A percentile compares a stretch with the other conserved stretches of the same genome.
Evolutionary conservation across 208 protist genomes (phyloP).

Genomic region (Trypanosoma scelopori): DNA sequence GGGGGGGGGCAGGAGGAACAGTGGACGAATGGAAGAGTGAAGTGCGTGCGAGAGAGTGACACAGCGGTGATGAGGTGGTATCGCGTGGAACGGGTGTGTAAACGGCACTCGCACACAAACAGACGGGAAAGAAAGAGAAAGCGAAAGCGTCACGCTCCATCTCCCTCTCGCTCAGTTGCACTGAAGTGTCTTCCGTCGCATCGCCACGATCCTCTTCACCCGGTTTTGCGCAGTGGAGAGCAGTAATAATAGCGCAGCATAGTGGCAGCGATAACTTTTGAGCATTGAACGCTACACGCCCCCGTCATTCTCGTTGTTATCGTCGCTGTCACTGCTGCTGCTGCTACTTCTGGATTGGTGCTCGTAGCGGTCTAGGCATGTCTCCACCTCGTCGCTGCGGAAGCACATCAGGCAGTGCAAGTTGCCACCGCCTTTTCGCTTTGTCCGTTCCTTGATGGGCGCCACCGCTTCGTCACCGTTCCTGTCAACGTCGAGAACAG

Average conservation of each 20-base stretch:
- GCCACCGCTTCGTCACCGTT: not conserved
- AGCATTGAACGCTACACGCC: not conserved
- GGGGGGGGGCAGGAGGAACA: too few relatives aligned
- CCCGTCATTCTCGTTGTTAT: constrained; percentile 1
- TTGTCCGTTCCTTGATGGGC: not conserved
- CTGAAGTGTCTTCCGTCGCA: not conserved
- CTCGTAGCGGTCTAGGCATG: constrained; percentile 58
- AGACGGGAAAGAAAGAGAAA: not conserved
- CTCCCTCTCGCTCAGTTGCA: not conserved
- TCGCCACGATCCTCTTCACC: not conserved
- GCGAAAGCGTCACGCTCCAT: not conserved
- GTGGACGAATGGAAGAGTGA: too few relatives aligned
- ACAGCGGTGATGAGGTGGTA: too few relatives aligned
- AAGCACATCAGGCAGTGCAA: constrained; percentile 89
- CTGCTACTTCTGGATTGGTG: constrained; percentile 16
- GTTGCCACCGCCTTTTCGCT: constrained; percentile 54
- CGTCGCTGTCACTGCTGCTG: constrained; percentile 5
- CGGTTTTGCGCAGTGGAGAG: not conserved
- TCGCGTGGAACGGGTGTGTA: too few relatives aligned
- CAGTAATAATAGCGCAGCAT: not conserved
- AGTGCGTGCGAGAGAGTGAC: too few relatives aligned
- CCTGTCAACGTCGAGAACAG: not conserved
- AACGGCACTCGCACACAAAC: not conserved
- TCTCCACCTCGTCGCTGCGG: constrained; percentile 72
- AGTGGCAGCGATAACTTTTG: not conserved